Evolutionary conservation across 495 filamentous ascomycete genomes (phyloP), one percentile per base, ranked within the genome.

Genomic region (Hypomontagnella monticulosa): DNA sequence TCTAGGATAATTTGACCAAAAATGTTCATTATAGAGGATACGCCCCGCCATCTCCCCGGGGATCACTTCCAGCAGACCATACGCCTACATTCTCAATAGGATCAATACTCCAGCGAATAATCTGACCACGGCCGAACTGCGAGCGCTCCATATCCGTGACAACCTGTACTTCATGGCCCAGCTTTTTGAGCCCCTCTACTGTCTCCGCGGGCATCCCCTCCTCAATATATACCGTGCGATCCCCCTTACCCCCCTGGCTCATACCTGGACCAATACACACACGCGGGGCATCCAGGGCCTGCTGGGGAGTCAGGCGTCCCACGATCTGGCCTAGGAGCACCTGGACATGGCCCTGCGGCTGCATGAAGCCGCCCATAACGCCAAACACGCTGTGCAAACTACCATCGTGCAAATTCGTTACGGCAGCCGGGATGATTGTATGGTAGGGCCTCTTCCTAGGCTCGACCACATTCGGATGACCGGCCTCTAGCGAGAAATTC

Each of bases 321-420:
- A 90, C 87, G 3, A 96, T 75, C 87, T 96, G 92, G 57, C 96
- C 97, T 6, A 98, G 83, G 50, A 99, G 77, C 2, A 97, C 92
- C 76, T 99, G 95, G 11, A 98, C 91, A 71, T 99, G 95, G 8
- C 95, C 95, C 79, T 98, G 95, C 0, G 95, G 95, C 80, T 99
- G 95, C 96, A 99, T 98, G 77, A 93, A 97, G 32, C 95, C 95
- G 61, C 95, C 95, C 95, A 98, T 98, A 47, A 97, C 93, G 44
- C 95, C 96, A 66, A 92, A 96, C 0, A 97, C 91, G 37, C 85
- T 87, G 71, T 97, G 90, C 57, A 99, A 76, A 14, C 80, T 86
- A 15, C 83, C 83, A 64, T 94, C 92, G 12, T 77, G 80, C 1
- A 85, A 71, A 61, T 93, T 90, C 3, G 95, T 98, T 44, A 95